Percentiles rank a stretch among this genome's conserved stretches.
phyloP scores from a whole-genome alignment of 2,329 filamentous ascomycete genomes.

The Beauveria australis region DNA sequence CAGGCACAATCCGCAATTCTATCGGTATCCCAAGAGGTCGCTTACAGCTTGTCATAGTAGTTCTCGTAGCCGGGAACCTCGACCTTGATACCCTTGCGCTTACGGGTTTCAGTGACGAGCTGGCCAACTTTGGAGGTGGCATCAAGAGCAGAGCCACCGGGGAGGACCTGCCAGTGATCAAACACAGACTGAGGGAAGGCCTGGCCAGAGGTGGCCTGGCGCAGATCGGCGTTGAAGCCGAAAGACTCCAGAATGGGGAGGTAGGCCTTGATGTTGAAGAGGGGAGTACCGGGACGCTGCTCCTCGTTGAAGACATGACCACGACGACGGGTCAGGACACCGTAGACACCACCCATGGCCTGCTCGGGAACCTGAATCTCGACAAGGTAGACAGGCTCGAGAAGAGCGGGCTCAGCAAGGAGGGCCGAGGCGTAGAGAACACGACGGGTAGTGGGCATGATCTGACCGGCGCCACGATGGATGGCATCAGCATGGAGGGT shows the following conservation, averaged over 20 bases:
- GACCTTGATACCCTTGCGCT: conserved; percentile 99
- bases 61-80: conserved; percentile 89
- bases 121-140: conserved; percentile 69
- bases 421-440: conserved; percentile 90
- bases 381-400: conserved; percentile 97
- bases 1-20: conserved; percentile 37
- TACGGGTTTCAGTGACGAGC: conserved; percentile 84
- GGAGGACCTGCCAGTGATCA: conserved; percentile 96
- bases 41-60: conserved; percentile 99
- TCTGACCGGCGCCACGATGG: conserved; percentile 97
- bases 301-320: conserved; percentile 99
- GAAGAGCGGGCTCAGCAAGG: conserved; percentile 81
- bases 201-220: conserved; percentile 87
- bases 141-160: conserved; percentile 89
- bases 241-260: conserved; percentile 95
- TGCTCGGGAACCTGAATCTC: conserved; percentile 98
- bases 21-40: conserved; percentile 34
- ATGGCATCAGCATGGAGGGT: conserved; percentile 99
- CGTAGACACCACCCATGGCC: conserved; percentile 99
- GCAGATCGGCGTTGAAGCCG: conserved; percentile 97
- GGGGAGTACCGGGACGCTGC: conserved; percentile 95
- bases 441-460: conserved; percentile 97
- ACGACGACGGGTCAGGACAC: conserved; percentile 94
- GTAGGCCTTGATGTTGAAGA: conserved; percentile 99
- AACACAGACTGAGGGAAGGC: conserved; percentile 99